Evolutionary conservation across 345 rosid species (phyloP).

Genomic region (Eutrema yunnanense): DNA sequence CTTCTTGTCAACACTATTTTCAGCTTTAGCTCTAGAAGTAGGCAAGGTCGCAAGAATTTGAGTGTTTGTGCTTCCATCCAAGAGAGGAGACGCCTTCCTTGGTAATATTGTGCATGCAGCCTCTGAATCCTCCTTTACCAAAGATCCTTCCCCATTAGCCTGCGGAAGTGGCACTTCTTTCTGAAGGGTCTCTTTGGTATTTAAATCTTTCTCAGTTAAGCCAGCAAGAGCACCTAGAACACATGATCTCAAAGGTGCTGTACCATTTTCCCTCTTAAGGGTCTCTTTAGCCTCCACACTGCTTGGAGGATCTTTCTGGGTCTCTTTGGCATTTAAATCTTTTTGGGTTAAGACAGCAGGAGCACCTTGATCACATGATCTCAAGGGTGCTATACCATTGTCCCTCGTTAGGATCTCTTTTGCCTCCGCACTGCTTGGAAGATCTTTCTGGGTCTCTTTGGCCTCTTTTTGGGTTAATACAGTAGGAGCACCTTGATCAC

Average conservation of each 20-base stretch:
- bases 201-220: conserved; percentile 26
- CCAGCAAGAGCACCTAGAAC: conserved; percentile 21
- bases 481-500: conserved; percentile 19
- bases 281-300: conserved; percentile 11
- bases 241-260: not conserved
- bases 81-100: not conserved
- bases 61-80: conserved; percentile 12
- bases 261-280: conserved; percentile 19
- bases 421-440: not conserved
- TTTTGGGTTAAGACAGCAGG: conserved; percentile 26
- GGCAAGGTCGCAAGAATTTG: conserved; percentile 19
- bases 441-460: conserved; percentile 1
- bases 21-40: conserved; percentile 17
- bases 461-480: conserved; percentile 21
- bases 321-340: conserved; percentile 24
- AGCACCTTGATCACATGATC: conserved; percentile 10
- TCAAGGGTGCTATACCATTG: conserved; percentile 23
- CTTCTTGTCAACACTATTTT: conserved; percentile 12
- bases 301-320: not conserved
- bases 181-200: conserved; percentile 22
- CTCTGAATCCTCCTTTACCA: conserved; percentile 25
- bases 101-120: not conserved
- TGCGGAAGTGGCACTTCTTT: conserved; percentile 30
- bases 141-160: conserved; percentile 25
- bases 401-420: not conserved